These are phyloP conservation scores for Nitzschia sp. DNA, from an alignment of 108 stramenopile species.

Conservation along the genomic window DNA sequence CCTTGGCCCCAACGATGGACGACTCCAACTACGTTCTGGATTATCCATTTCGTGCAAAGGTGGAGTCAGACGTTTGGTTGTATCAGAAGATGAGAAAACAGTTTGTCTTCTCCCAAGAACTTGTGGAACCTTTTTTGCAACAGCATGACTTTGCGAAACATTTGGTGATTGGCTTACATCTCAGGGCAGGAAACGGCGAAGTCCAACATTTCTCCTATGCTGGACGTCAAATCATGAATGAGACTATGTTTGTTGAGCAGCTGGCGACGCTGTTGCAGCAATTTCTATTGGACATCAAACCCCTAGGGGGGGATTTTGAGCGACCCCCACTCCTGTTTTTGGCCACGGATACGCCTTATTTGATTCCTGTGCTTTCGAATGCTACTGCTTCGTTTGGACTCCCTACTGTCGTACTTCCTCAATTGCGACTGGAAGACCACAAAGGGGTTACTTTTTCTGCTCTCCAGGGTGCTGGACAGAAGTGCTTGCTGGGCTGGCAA, in stretches of 20 bases:
- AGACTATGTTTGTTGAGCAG: conserved; percentile 22
- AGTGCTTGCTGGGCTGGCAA: conserved; percentile 44
- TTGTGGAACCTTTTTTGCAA: conserved; percentile 27
- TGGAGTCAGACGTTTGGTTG: conserved; percentile 41
- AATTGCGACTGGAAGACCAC: conserved; percentile 30
- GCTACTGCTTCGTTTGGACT: conserved; percentile 17
- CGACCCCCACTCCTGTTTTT: conserved; percentile 43
- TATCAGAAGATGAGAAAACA: conserved; percentile 26
- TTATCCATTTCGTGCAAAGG: conserved; percentile 16
- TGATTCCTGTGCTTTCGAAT: conserved; percentile 35
- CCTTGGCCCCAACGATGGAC: neutral
- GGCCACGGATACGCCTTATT: conserved; percentile 49
- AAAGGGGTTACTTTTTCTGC: conserved; percentile 41
- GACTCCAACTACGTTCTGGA: neutral
- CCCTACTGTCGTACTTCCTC: conserved; percentile 19
- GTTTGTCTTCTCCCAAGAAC: conserved; percentile 27
- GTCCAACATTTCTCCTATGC: conserved; percentile 33
- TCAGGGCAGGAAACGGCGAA: conserved; percentile 55
- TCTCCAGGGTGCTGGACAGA: conserved; percentile 24
- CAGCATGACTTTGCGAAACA: conserved; percentile 38
- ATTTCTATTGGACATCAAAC: conserved; percentile 1
- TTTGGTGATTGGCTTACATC: conserved; percentile 49
- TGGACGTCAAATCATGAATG: conserved; percentile 33
- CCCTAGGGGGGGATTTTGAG: neutral
- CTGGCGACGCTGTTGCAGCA: conserved; percentile 4